Conservation (phyloP, 1,284 basidiomycete species). For the Flammula alnicola region DNA sequence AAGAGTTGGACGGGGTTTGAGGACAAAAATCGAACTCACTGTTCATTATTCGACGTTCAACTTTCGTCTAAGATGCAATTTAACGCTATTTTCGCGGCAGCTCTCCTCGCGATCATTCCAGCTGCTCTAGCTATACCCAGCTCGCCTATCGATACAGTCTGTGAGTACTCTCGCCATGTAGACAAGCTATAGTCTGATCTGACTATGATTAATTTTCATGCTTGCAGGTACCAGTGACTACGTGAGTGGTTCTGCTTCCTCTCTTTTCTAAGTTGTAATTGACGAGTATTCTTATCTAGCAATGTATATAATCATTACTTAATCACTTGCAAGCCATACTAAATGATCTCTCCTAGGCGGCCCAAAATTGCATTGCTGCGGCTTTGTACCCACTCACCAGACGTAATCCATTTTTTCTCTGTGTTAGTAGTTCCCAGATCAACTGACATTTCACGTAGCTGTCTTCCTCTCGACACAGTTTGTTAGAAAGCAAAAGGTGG, state of each 20-base stretch:
- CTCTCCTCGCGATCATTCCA: slow-evolving; percentile 8
- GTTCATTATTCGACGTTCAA: too few species aligned
- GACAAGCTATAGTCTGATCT: background rate
- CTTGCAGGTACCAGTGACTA: slow-evolving; percentile 13
- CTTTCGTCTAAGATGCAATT: slow-evolving; percentile 21
- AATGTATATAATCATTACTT: slow-evolving; percentile 13
- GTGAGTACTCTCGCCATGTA: slow-evolving; percentile 1
- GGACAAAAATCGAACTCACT: too few species aligned
- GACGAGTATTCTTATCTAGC: slow-evolving; percentile 8
- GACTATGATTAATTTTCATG: background rate
- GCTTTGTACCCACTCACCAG: slow-evolving; percentile 18
- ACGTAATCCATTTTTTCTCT: slow-evolving; percentile 8
- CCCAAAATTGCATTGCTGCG: slow-evolving; percentile 19
- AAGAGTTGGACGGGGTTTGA: too few species aligned
- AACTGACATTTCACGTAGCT: slow-evolving; percentile 3
- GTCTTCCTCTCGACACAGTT: slow-evolving; percentile 13
- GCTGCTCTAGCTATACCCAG: slow-evolving; percentile 12
- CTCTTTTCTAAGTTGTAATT: background rate
- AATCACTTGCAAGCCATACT: background rate
- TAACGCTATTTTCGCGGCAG: slow-evolving; percentile 8
- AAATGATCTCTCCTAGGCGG: too few species aligned
- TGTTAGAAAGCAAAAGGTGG: background rate
- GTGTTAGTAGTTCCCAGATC: background rate
- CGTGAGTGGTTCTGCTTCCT: slow-evolving; percentile 12
- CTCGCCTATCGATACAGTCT: slow-evolving; percentile 10